Conservation (phyloP, 169 alveolate species). For the Plasmodium inui region DNA sequence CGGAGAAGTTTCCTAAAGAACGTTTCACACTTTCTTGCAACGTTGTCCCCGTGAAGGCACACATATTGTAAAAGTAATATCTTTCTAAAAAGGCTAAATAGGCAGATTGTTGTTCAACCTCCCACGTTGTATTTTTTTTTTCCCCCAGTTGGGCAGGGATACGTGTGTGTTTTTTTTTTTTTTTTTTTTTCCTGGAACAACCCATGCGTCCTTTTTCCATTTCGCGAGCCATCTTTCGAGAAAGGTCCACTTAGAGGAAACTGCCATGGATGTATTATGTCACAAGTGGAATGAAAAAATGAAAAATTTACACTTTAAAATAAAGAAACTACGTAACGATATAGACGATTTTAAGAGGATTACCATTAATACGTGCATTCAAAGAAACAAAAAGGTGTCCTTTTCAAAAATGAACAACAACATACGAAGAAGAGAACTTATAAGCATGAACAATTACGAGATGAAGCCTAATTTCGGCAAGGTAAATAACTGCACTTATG, state of each 20-base stretch:
- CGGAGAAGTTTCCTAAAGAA: not conserved
- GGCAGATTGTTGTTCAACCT: not conserved
- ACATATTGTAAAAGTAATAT: not conserved
- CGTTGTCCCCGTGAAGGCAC: conserved; percentile 2
- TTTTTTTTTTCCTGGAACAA: conserved; percentile 3
- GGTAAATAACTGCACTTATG: conserved; percentile 8
- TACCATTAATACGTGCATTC: conserved; percentile 6
- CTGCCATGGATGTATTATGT: conserved; percentile 32
- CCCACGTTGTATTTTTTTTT: not conserved
- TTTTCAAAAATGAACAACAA: conserved; percentile 26
- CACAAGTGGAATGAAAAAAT: conserved; percentile 50
- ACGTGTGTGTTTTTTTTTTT: not conserved
- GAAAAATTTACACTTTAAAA: conserved; percentile 34
- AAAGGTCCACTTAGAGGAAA: not conserved
- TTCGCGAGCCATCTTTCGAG: not conserved
- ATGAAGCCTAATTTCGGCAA: conserved; percentile 12
- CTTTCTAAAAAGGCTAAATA: not conserved
- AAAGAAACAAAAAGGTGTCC: conserved; percentile 8
- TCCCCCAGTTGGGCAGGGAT: not conserved
- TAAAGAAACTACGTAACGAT: conserved; percentile 36
- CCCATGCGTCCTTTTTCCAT: not conserved
- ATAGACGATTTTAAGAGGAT: conserved; percentile 33
- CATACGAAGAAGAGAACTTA: conserved; percentile 46
- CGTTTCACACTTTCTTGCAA: not conserved
- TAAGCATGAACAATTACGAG: conserved; percentile 42